Evolutionary conservation across 2,329 filamentous ascomycete genomes (phyloP).

Genomic region (Dothistroma pini): DNA sequence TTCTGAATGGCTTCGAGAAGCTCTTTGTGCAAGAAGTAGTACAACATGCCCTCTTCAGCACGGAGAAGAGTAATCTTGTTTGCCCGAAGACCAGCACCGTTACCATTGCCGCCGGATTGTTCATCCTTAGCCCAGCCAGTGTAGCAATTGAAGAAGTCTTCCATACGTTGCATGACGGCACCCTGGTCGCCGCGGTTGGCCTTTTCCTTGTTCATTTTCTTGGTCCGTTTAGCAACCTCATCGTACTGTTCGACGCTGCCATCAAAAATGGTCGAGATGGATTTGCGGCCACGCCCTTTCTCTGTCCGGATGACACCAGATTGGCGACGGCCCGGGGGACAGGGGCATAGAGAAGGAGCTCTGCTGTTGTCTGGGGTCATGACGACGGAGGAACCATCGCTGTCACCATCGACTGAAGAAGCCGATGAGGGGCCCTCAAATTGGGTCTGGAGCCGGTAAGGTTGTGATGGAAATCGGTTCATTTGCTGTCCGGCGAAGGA

Average conservation of each 20-base stretch:
- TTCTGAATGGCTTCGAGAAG: slow-evolving; percentile 3
- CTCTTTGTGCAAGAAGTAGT: slow-evolving; percentile 7
- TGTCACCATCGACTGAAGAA: slow-evolving; percentile 10
- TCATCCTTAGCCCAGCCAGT: slow-evolving; percentile 13
- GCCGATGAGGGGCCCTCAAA: slow-evolving; percentile 3
- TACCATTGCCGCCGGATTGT: slow-evolving; percentile 23
- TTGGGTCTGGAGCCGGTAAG: slow-evolving; percentile 7
- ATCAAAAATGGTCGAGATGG: background rate
- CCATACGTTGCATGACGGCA: slow-evolving; percentile 12
- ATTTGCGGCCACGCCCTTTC: background rate
- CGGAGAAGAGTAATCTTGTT: slow-evolving; percentile 20
- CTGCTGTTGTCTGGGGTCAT: slow-evolving; percentile 17
- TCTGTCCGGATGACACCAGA: slow-evolving; percentile 7
- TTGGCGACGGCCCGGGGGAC: background rate
- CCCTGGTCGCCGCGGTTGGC: slow-evolving; percentile 14
- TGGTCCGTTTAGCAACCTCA: slow-evolving; percentile 5
- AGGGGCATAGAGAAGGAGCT: slow-evolving; percentile 7
- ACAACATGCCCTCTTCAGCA: slow-evolving; percentile 2
- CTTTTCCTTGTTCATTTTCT: slow-evolving; percentile 24
- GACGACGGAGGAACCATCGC: slow-evolving; percentile 10
- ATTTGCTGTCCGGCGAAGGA: background rate
- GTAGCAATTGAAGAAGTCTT: slow-evolving; percentile 15
- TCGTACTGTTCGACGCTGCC: background rate
- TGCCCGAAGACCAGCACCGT: slow-evolving; percentile 16
- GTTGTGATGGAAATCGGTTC: slow-evolving; percentile 1